Percentiles rank a stretch among this genome's conserved stretches.
Conservation (phyloP, 2,329 filamentous ascomycete species). For the Pseudocercospora crystallina region DNA sequence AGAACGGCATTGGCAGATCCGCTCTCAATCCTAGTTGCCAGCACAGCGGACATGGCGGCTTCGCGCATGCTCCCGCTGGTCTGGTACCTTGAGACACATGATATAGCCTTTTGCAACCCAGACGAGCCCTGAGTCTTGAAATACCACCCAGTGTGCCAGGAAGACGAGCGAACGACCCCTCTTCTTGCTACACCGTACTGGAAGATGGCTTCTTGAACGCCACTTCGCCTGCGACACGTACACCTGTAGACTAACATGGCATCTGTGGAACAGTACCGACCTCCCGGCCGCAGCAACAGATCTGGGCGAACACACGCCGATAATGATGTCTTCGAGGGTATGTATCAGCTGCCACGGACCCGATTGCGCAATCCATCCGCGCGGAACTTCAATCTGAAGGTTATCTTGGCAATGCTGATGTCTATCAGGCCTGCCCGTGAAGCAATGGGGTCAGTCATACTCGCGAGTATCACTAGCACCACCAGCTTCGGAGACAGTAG, state of each 20-base stretch:
- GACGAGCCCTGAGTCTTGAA: no score
- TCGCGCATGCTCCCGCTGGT: conserved; percentile 5
- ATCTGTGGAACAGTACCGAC: conserved; percentile 49
- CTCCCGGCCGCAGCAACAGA: conserved; percentile 58
- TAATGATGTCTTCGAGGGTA: conserved; percentile 63
- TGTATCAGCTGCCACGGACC: no score
- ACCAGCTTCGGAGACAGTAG: conserved; percentile 27
- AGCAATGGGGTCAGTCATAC: conserved; percentile 74
- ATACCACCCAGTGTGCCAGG: no score
- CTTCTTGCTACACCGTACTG: no score
- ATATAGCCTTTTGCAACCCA: no score
- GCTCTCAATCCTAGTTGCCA: conserved; percentile 1
- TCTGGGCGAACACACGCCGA: conserved; percentile 60
- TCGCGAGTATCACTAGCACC: conserved; percentile 34
- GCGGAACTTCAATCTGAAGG: no score
- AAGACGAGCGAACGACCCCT: no score
- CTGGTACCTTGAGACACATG: conserved; percentile 6
- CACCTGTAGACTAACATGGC: conserved; percentile 19
- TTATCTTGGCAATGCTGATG: no score
- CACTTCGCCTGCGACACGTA: no score
- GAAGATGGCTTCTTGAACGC: no score
- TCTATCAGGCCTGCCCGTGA: conserved; percentile 67
- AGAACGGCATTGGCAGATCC: no score
- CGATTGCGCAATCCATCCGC: no score
- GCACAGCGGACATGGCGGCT: conserved; percentile 2